Evolutionary conservation across 2,329 filamentous ascomycete species (phyloP).

Genomic region (Penicillium sp.): DNA sequence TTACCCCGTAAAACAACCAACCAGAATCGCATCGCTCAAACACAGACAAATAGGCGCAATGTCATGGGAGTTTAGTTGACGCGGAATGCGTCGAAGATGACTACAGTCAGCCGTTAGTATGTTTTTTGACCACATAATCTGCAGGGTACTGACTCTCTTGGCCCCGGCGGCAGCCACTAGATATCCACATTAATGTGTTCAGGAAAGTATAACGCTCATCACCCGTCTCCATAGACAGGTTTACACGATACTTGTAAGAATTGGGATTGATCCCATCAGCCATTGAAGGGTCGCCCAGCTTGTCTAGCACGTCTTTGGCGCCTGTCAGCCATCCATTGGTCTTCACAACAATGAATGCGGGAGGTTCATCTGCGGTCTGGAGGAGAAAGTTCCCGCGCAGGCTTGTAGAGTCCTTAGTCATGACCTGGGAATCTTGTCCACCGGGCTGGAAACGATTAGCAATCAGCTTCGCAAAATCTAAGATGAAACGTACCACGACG

Average conservation of each 20-base stretch:
- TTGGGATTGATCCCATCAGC: constrained; percentile 54
- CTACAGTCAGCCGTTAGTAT: constrained; percentile 23
- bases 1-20: constrained; percentile 29
- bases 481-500: constrained; percentile 47
- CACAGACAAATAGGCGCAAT: constrained; percentile 28
- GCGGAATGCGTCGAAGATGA: constrained; percentile 35
- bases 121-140: neutral
- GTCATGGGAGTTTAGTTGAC: constrained; percentile 27
- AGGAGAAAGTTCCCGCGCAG: constrained; percentile 53
- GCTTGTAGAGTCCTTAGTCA: constrained; percentile 54
- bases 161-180: constrained; percentile 53
- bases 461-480: neutral
- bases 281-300: constrained; percentile 49
- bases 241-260: constrained; percentile 55
- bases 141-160: constrained; percentile 46
- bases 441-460: constrained; percentile 46
- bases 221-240: constrained; percentile 55
- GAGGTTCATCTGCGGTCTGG: constrained; percentile 57
- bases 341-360: constrained; percentile 54
- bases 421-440: constrained; percentile 56
- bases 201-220: constrained; percentile 56
- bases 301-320: constrained; percentile 54
- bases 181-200: constrained; percentile 57
- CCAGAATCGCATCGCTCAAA: constrained; percentile 29
- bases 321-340: constrained; percentile 55